Conservation (phyloP, 768 basidiomycete genomes). For the Hirschioporus abietinus region DNA sequence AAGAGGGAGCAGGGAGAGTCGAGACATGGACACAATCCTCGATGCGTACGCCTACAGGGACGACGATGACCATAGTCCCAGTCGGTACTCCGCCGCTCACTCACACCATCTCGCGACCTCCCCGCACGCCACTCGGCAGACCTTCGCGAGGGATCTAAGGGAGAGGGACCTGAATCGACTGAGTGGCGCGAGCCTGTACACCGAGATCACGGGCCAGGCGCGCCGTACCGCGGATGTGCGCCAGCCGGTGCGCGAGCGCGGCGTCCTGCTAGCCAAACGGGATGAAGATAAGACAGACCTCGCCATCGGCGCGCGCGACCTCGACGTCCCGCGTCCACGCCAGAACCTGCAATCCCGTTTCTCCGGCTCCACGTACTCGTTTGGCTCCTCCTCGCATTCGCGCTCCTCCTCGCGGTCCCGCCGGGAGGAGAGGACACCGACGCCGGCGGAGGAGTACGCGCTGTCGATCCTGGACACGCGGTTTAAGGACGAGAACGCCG, state of each 20-base stretch:
- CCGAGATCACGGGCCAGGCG: constrained; percentile 61
- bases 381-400: constrained; percentile 22
- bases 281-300: too few relatives aligned
- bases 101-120: constrained; percentile 30
- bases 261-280: not conserved
- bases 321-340: constrained; percentile 1
- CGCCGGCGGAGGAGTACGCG: constrained; percentile 60
- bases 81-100: constrained; percentile 26
- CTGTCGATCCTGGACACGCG: constrained; percentile 34
- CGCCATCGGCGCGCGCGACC: not conserved
- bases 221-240: constrained; percentile 63
- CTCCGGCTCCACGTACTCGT: constrained; percentile 35
- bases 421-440: constrained; percentile 22
- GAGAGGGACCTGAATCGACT: constrained; percentile 27
- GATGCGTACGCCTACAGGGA: constrained; percentile 42
- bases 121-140: constrained; percentile 7
- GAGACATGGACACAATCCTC: constrained; percentile 45
- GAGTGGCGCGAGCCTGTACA: constrained; percentile 57
- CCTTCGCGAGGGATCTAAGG: not conserved
- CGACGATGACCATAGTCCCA: constrained; percentile 23
- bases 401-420: constrained; percentile 23
- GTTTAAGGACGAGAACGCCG: constrained; percentile 4
- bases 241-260: constrained; percentile 51
- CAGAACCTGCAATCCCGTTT: constrained; percentile 38
- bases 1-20: constrained; percentile 42